Evolutionary conservation across 129 eudicot species (phyloP).

Genomic region (Apium graveolens): DNA sequence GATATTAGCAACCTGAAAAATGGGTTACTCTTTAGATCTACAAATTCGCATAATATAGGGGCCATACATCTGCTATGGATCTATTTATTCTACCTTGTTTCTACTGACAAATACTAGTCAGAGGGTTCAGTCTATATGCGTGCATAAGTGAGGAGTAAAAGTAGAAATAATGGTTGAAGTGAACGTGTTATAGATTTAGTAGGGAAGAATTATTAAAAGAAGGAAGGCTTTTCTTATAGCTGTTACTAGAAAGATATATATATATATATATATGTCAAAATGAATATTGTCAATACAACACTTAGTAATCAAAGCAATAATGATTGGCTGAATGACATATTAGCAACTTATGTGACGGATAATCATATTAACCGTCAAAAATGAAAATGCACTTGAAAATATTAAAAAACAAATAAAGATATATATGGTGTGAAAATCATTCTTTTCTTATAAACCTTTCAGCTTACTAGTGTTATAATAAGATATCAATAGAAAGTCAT

Average conservation of each 20-base stretch:
- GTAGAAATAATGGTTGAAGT: neutral
- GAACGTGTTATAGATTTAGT: neutral
- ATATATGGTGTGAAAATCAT: neutral
- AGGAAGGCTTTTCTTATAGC: neutral
- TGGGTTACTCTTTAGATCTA: neutral
- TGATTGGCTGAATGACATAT: neutral
- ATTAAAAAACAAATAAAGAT: neutral
- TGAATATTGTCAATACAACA: neutral
- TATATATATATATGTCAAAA: no score
- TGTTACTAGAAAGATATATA: no score
- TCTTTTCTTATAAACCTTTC: no score
- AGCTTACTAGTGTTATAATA: neutral
- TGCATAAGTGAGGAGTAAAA: neutral
- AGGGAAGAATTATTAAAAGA: no score
- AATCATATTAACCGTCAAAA: neutral
- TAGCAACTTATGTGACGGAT: neutral
- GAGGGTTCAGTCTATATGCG: neutral
- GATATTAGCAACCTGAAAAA: neutral
- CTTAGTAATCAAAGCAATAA: no score
- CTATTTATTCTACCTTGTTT: neutral
- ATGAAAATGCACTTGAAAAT: neutral
- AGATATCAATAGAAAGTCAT: neutral
- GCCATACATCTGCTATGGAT: neutral
- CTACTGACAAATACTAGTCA: neutral
- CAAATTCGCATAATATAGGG: neutral